Evolutionary conservation across 345 rosid species (phyloP).

Genomic region (Erucastrum elatum): DNA sequence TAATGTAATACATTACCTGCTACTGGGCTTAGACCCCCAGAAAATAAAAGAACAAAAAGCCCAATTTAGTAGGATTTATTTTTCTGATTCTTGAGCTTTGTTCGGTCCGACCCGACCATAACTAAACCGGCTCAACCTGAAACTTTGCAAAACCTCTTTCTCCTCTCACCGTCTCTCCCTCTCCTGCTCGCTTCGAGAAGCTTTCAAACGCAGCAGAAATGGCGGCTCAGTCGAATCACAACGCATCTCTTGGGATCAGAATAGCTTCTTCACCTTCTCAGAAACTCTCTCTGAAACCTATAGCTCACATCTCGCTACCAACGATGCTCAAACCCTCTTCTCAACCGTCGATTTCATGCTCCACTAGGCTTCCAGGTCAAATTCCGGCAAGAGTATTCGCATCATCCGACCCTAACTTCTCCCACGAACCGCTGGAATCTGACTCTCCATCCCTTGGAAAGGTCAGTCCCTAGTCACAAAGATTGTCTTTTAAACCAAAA

Average conservation of each 20-base stretch:
- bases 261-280: constrained; percentile 29
- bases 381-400: constrained; percentile 27
- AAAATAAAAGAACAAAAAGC: no score
- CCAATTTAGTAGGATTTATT: no score
- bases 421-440: constrained; percentile 29
- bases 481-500: not conserved
- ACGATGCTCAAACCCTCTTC: constrained; percentile 26
- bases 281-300: constrained; percentile 34
- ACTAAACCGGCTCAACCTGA: not conserved
- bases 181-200: constrained; percentile 9
- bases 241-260: constrained; percentile 32
- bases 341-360: constrained; percentile 24
- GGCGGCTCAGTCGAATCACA: constrained; percentile 39
- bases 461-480: constrained; percentile 45
- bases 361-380: constrained; percentile 12
- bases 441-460: constrained; percentile 32
- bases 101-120: constrained; percentile 2
- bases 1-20: no score
- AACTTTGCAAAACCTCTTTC: constrained; percentile 6
- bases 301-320: constrained; percentile 18
- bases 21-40: no score
- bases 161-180: not conserved
- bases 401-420: constrained; percentile 31
- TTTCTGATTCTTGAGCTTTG: no score
- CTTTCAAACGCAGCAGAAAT: constrained; percentile 31